Evolutionary conservation across 2,329 filamentous ascomycete genomes (phyloP).

Genomic region (Penicillium sclerotiorum): DNA sequence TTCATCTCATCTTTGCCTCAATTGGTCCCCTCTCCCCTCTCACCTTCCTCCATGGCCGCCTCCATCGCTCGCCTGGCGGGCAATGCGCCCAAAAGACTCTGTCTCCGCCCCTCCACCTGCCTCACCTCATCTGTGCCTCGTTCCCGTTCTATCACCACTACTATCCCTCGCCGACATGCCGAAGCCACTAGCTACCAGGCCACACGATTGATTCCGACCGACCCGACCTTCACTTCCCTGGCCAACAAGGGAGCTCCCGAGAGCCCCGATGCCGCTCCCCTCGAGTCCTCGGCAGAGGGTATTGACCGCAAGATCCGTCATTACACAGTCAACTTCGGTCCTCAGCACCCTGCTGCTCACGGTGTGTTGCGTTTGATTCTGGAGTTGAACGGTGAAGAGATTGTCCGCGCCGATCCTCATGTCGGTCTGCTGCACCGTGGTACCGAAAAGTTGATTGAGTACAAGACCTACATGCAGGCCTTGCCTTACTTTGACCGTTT

Average conservation of each 20-base stretch:
- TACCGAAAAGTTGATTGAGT: constrained; percentile 99
- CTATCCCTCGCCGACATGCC: constrained; percentile 57
- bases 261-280: constrained; percentile 44
- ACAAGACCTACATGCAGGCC: constrained; percentile 98
- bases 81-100: constrained; percentile 62
- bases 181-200: constrained; percentile 52
- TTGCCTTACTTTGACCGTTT: constrained; percentile 98
- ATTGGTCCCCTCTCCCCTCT: constrained; percentile 19
- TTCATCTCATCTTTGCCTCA: constrained; percentile 28
- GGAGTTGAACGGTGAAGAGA: constrained; percentile 96
- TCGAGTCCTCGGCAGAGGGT: constrained; percentile 48
- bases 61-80: constrained; percentile 62
- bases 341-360: constrained; percentile 97
- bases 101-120: constrained; percentile 54
- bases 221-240: constrained; percentile 56
- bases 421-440: constrained; percentile 94
- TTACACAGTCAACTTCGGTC: constrained; percentile 99
- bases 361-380: constrained; percentile 97
- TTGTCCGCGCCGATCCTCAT: constrained; percentile 93
- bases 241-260: constrained; percentile 46
- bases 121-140: constrained; percentile 46
- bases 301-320: constrained; percentile 84
- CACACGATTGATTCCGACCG: constrained; percentile 60
- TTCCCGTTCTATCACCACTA: constrained; percentile 59
- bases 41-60: constrained; percentile 57